Percentiles rank a stretch among this genome's conserved stretches.
These are phyloP conservation scores for Xylona heveae DNA, from an alignment of 495 filamentous ascomycete genomes.

Conservation along the genomic window DNA sequence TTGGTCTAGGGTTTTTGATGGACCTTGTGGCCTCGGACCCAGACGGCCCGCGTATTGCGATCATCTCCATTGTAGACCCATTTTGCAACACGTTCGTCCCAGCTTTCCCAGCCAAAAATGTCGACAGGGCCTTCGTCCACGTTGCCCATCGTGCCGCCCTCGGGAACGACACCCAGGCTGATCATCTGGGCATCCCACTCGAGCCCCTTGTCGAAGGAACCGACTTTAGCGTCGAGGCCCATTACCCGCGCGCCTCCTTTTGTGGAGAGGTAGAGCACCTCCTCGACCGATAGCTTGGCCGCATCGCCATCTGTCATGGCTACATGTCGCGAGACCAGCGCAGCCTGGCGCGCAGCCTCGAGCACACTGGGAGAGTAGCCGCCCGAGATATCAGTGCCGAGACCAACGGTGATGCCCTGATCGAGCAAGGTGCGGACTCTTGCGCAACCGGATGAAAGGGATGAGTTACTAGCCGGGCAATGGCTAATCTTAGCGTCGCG, in stretches of 20 bases:
- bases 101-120: conserved; percentile 68
- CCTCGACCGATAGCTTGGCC: conserved; percentile 52
- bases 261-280: conserved; percentile 74
- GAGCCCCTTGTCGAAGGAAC: conserved; percentile 68
- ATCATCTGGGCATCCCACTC: conserved; percentile 76
- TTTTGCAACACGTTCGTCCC: conserved; percentile 60
- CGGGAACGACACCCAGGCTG: conserved; percentile 25
- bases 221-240: conserved; percentile 43
- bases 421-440: conserved; percentile 53
- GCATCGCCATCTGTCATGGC: conserved; percentile 25
- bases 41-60: conserved; percentile 57
- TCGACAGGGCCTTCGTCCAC: conserved; percentile 35
- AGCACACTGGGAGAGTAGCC: conserved; percentile 65
- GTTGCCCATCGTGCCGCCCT: conserved; percentile 12
- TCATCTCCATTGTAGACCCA: conserved; percentile 84
- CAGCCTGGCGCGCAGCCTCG: conserved; percentile 57
- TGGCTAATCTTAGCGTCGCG: conserved; percentile 50
- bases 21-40: conserved; percentile 61
- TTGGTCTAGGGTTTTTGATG: conserved; percentile 33
- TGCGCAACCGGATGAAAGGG: conserved; percentile 52
- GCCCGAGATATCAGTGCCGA: conserved; percentile 80
- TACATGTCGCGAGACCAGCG: conserved; percentile 48
- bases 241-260: conserved; percentile 59
- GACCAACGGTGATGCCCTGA: conserved; percentile 50
- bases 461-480: conserved; percentile 70